phyloP scores from a whole-genome alignment of 257 asterid species.

The Knoxia roxburghii region DNA sequence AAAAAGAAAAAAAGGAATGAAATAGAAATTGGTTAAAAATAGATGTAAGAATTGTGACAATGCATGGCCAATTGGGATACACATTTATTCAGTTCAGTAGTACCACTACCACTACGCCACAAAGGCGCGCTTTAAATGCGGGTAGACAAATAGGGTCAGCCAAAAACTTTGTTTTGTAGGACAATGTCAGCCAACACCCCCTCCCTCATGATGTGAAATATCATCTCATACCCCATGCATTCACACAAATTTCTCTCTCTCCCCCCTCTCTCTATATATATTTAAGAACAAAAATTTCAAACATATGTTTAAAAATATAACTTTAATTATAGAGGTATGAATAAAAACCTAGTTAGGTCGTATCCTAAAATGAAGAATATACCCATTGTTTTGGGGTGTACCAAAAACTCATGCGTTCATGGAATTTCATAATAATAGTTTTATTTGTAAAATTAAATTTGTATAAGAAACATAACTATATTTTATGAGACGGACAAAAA shows the following conservation, averaged over 20 bases:
- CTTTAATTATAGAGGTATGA: too few relatives aligned
- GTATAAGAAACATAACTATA: too few relatives aligned
- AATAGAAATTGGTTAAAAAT: not conserved
- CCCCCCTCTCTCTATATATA: too few relatives aligned
- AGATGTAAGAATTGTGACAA: constrained; percentile 18
- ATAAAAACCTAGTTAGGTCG: too few relatives aligned
- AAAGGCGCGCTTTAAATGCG: constrained; percentile 85
- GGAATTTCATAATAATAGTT: too few relatives aligned
- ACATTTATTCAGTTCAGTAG: not conserved
- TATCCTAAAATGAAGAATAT: too few relatives aligned
- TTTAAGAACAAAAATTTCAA: too few relatives aligned
- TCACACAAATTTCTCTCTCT: not conserved
- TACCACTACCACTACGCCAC: constrained; percentile 17
- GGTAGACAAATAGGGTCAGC: constrained; percentile 67
- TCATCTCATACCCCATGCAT: constrained; percentile 22
- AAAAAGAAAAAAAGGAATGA: not conserved
- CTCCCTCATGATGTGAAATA: constrained; percentile 42
- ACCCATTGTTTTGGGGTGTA: too few relatives aligned
- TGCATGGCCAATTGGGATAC: constrained; percentile 22
- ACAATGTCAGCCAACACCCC: constrained; percentile 40
- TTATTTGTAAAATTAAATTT: too few relatives aligned
- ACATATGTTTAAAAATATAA: too few relatives aligned
- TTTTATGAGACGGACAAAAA: too few relatives aligned
- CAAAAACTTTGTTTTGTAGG: constrained; percentile 41
- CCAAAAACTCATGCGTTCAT: too few relatives aligned